Evolutionary conservation across 352 stramenopile genomes (phyloP), one percentile per base, ranked within the genome.

Genomic region (Aphanomyces invadans): DNA sequence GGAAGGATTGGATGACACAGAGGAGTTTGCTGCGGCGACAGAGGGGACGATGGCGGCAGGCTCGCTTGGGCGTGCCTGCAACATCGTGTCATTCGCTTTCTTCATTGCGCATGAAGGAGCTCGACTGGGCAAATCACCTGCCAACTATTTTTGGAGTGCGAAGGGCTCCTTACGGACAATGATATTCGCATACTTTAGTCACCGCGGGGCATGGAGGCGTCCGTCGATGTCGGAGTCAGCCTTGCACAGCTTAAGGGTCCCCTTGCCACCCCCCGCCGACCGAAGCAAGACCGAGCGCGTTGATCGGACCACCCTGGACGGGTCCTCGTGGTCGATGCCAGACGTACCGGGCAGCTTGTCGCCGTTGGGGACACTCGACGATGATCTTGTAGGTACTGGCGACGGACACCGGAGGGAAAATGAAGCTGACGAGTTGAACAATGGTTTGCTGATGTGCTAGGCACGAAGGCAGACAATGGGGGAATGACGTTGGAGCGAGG

Each of bases 151-250:
- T 42, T 42, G 36, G 36, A 42, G 36, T 42, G n/a, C n/a, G n/a
- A n/a, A n/a, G n/a, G n/a, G n/a, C n/a, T n/a, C n/a, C n/a, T n/a
- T n/a, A n/a, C n/a, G n/a, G n/a, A n/a, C n/a, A n/a, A n/a, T n/a
- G n/a, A n/a, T n/a, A n/a, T n/a, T n/a, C n/a, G n/a, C n/a, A n/a
- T n/a, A n/a, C n/a, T n/a, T n/a, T n/a, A n/a, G n/a, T n/a, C n/a
- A n/a, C n/a, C n/a, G n/a, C n/a, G n/a, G n/a, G n/a, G n/a, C n/a
- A n/a, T 95, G 15, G 79, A 90, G 70, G 84, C 86, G 21, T n/a
- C 87, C 87, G 57, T 95, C 87, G 61, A 78, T 79, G 62, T 95
- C 87, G 29, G 80, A 75, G 69, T 95, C 87, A 32, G 73, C 68
- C 46, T 81, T 39, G 55, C 86, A 95, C 26, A 95, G 65, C 23